phyloP scores from a whole-genome alignment of 2,329 filamentous ascomycete genomes.

The Leptoxyphium fumago region DNA sequence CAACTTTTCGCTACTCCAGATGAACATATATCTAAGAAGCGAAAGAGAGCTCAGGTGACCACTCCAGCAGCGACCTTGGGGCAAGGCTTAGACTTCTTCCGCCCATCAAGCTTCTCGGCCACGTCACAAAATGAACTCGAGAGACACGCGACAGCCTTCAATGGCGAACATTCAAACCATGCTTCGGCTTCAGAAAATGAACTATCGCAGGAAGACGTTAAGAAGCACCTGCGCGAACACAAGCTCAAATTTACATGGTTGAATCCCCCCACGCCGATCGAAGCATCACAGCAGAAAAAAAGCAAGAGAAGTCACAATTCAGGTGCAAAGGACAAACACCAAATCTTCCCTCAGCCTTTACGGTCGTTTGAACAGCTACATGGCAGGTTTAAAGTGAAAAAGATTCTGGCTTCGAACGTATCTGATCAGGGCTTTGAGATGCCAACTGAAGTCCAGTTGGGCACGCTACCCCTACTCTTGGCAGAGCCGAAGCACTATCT shows the following conservation, averaged over 20 bases:
- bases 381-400: conserved; percentile 56
- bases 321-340: conserved; percentile 28
- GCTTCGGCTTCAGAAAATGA: conserved; percentile 5
- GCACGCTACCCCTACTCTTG: conserved; percentile 65
- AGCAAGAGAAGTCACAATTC: conserved; percentile 28
- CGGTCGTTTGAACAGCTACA: conserved; percentile 61
- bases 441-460: conserved; percentile 90
- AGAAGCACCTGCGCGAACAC: conserved; percentile 20
- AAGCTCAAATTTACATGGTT: conserved; percentile 20
- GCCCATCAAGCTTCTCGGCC: background rate
- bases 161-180: background rate
- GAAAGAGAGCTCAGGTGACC: conserved; percentile 24
- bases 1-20: conserved; percentile 41
- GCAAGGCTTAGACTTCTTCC: background rate
- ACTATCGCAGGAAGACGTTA: conserved; percentile 20
- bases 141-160: background rate
- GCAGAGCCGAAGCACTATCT: conserved; percentile 34
- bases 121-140: conserved; percentile 1
- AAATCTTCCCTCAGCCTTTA: conserved; percentile 67
- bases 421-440: conserved; percentile 68
- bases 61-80: conserved; percentile 1
- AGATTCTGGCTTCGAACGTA: conserved; percentile 62
- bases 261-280: conserved; percentile 5
- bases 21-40: conserved; percentile 20
- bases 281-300: conserved; percentile 21